Evolutionary conservation across 306 rosid species (phyloP).

Genomic region (Hippophae rhamnoides): DNA sequence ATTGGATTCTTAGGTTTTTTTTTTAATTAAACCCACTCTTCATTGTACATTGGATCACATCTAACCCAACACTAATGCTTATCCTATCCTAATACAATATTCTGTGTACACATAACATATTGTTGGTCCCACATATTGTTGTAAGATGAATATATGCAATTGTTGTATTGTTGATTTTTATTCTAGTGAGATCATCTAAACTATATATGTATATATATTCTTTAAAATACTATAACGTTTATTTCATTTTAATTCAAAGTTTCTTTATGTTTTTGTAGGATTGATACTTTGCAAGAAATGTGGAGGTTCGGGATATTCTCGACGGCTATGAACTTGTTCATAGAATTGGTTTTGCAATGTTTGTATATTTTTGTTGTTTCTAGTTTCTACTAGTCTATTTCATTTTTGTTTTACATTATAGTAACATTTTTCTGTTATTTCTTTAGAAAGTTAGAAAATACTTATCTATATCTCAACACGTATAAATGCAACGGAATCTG

Average conservation of each 20-base stretch:
- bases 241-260: constrained; percentile 5
- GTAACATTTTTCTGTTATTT: not conserved
- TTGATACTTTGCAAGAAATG: constrained; percentile 94
- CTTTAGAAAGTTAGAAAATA: too few species aligned
- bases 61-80: too few species aligned
- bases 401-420: constrained; percentile 4
- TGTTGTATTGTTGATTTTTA: not conserved
- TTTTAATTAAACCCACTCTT: too few species aligned
- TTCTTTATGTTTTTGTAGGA: constrained; percentile 37
- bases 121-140: not conserved
- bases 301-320: constrained; percentile 93
- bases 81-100: too few species aligned
- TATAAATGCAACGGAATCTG: too few species aligned
- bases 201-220: not conserved
- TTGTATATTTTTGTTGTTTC: not conserved
- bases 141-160: not conserved
- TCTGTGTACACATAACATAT: not conserved
- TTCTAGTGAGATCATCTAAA: not conserved
- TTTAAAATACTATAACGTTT: not conserved
- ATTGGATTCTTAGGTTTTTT: too few species aligned
- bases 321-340: constrained; percentile 50
- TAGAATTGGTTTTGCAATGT: not conserved
- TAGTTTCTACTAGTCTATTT: not conserved
- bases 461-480: too few species aligned
- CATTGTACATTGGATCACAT: too few species aligned